Base-by-base conservation (phyloP, 768 basidiomycete species). In the Tricholoma matsutake region DNA sequence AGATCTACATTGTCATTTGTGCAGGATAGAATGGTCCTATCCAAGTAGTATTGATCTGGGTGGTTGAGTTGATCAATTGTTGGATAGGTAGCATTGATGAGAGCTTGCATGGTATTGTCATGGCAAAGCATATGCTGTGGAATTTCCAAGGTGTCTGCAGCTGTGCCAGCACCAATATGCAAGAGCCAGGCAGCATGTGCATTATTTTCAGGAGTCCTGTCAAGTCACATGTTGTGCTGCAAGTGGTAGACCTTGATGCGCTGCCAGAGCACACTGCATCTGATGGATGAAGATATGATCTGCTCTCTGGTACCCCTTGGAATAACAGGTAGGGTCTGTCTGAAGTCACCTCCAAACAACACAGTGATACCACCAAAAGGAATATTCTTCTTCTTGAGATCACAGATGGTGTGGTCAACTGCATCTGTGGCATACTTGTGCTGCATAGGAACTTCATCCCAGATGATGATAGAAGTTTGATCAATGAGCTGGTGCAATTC, bases 321-420 rank as follows among this genome's bases (percentile, higher is more conserved):
- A 53, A 84, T 66, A 1, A 83, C 77, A 51, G 81, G 81, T 0
- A 83, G 73, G 6, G 67, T 81, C 64, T 84, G 82, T 22, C 73
- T 69, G 56, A 79, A 83, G 64, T 84, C 81, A 1, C 81, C 83
- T 55, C 78, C 79, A 73, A 83, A 80, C 2, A 84, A 57, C 0
- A 80, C 64, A 28, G 76, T 76, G 7, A 82, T 65, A n/a, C 77
- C 80, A 43, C 77, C 81, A 77, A 80, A 84, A 5, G 70, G 71
- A 4, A 20, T 32, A 16, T 73, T 35, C 28, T 59, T 25, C 69
- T 54, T 1, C 14, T 68, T 58, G 4, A 81, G 66, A 65, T 82
- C 78, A 5, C 66, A 58, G 0, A 79, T 55, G 0, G 75, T 73
- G 0, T 70, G 53, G 63, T 83, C 79, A 0, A 83, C 69, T 49